A percentile compares a stretch with the other conserved stretches of the same genome.
phyloP scores from a whole-genome alignment of 2,329 filamentous ascomycete species.

The Fusarium bactridioides region DNA sequence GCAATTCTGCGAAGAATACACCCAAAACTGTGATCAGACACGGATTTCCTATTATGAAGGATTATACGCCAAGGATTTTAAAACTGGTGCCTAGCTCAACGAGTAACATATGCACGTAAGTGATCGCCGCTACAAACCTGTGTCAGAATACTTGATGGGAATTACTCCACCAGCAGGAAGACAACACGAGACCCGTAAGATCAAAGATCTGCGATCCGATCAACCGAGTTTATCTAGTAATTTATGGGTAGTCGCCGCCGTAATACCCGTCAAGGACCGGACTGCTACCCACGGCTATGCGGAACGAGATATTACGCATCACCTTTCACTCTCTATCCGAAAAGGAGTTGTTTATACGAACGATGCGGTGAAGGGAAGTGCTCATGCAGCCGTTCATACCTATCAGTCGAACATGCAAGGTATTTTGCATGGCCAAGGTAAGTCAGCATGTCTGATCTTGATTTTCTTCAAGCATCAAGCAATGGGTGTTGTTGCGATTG shows the following conservation, averaged over 20 bases:
- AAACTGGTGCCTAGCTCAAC: not conserved
- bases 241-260: not conserved
- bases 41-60: not conserved
- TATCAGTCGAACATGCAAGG: slow-evolving; percentile 3
- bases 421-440: slow-evolving; percentile 17
- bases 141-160: not conserved
- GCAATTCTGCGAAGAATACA: not conserved
- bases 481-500: not conserved
- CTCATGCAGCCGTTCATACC: not conserved
- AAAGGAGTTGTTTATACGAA: not conserved
- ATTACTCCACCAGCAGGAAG: slow-evolving; percentile 13
- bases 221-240: slow-evolving; percentile 1
- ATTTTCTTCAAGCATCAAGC: not conserved
- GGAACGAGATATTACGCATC: slow-evolving; percentile 7
- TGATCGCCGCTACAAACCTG: not conserved
- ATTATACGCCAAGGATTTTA: not conserved
- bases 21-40: not conserved
- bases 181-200: slow-evolving; percentile 16
- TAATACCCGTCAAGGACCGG: slow-evolving; percentile 1
- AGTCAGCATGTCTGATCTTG: slow-evolving; percentile 1
- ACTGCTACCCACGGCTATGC: not conserved
- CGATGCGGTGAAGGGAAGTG: slow-evolving; percentile 28
- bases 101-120: not conserved
- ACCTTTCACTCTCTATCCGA: not conserved
- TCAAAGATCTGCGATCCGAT: slow-evolving; percentile 31